Evolutionary conservation across 1,139 yeast genomes (phyloP), one percentile per base, ranked within the genome.

Genomic region (Geotrichum bryndzae): DNA sequence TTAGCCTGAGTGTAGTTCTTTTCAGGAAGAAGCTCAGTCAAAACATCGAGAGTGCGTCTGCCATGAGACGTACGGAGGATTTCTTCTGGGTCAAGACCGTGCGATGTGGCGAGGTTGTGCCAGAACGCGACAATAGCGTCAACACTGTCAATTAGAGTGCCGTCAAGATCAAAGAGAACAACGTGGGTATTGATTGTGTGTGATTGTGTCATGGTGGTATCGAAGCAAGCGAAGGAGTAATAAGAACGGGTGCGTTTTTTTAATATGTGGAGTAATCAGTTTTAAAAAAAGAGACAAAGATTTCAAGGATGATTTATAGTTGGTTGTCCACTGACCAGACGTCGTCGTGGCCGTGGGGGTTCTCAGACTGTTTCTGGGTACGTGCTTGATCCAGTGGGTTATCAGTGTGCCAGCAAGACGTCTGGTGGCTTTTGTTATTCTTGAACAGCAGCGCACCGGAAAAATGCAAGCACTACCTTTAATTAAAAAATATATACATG

Each of bases 111-210:
- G 71, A 86, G 84, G 66, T 84, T 84, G 73, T 82, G 82, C 95
- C 95, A 88, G 78, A 88, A 85, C 71, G 84, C 87, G 72, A 89
- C 90, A 67, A 89, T 87, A 64, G 95, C 90, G 64, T 85, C 86
- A 65, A 92, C 88, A 51, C 96, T 87, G 73, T 87, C 84, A 72
- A 89, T 89, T 71, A 89, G 80, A 52, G 96, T 89, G 61, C 96
- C 96, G 72, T 89, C 96, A 62, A 91, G 84, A 74, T 89, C 96
- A 74, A 89, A 88, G 67, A 88, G 82, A 81, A 51, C 18, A 45
- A 54, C 33, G 53, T 51, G 31, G 61, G 48, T 41, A 7, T 41
- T n/a, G 48, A 41, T 41, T 41, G 2, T 41, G 48, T 41, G 35
- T 5, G 53, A 18, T 3, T 33, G 8, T 7, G 25, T 6, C 33